phyloP scores from a whole-genome alignment of 1,284 basidiomycete species.

The Prillingera fragicola region DNA sequence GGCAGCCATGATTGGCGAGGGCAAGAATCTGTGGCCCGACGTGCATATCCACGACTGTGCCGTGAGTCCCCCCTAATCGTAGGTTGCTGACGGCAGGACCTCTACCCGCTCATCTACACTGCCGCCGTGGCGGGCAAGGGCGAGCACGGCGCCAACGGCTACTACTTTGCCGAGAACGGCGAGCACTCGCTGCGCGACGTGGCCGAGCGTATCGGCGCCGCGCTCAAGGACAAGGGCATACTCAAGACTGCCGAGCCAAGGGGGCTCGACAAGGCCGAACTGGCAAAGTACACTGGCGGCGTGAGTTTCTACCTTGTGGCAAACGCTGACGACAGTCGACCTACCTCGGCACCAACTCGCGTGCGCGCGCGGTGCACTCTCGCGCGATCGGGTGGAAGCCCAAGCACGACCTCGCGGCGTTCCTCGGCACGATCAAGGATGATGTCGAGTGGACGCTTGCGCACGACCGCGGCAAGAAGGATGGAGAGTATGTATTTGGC shows the following conservation, averaged over 20 bases:
- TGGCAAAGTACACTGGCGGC: slow-evolving; percentile 42
- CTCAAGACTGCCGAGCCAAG: slow-evolving; percentile 32
- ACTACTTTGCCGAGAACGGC: slow-evolving; percentile 44
- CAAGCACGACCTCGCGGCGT: slow-evolving; percentile 27
- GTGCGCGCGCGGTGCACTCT: slow-evolving; percentile 53
- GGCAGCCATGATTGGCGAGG: slow-evolving; percentile 43
- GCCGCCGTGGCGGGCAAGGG: slow-evolving; percentile 26
- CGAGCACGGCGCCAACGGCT: slow-evolving; percentile 38
- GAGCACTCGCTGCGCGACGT: slow-evolving; percentile 41
- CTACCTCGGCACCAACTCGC: slow-evolving; percentile 56
- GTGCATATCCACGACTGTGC: slow-evolving; percentile 21
- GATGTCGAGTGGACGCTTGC: slow-evolving; percentile 9
- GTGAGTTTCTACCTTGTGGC: neutral
- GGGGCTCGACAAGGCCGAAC: slow-evolving; percentile 35
- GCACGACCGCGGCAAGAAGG: slow-evolving; percentile 3
- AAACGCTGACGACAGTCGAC: slow-evolving; percentile 14
- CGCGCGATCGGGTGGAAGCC: slow-evolving; percentile 53
- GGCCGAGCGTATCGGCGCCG: slow-evolving; percentile 34
- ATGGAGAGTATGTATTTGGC: slow-evolving; percentile 7
- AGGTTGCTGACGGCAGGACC: slow-evolving; percentile 7
- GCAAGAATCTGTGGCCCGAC: slow-evolving; percentile 27
- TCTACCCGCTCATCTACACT: slow-evolving; percentile 33
- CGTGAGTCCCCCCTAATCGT: slow-evolving; percentile 4
- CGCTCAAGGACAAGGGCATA: slow-evolving; percentile 14
- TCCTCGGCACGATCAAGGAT: slow-evolving; percentile 20